Base-by-base conservation (phyloP, 805 yeast genomes). In the Wickerhamiella nectarea region DNA sequence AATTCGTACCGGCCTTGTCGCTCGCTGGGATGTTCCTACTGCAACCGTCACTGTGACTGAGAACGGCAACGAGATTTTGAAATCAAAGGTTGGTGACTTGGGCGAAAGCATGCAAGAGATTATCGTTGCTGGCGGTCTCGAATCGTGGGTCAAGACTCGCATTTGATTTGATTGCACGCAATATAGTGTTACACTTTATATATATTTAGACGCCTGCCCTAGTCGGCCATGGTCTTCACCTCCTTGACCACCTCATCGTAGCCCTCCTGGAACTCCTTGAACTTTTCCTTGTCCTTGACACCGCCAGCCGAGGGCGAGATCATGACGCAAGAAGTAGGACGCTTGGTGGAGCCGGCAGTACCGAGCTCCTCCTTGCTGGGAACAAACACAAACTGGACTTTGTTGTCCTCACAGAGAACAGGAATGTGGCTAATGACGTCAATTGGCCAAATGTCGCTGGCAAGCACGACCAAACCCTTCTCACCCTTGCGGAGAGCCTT, bases 291-390 rank as follows among this genome's bases (percentile, higher is more conserved):
- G 47, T 69, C 72, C 69, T 78, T 80, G 58, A 82, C 74, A 64
- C 76, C 75, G 48, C 87, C 86, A 45, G 94, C 94, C 46, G 95
- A 95, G 56, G 99, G 98, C 44, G 87, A 91, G 55, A 91, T 75
- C 85, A 91, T 84, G 24, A 91, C 95, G 63, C 94, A 87, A 31
- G 96, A 85, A 31, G 99, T 91, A 55, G 98, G 97, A 72, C 99
- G 81, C 72, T 91, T 91, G 46, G 98, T 91, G 49, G 96, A 94
- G 60, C 97, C 97, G 20, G 99, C 98, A 50, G 94, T 82, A 28
- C 99, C 99, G 53, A 91, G 74, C 61, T 91, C 97, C 69, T 91
- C 96, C 68, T 91, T 91, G 41, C 96, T 86, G 57, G 98, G 98
- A 50, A 91, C 76, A 65, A 91, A 91, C 34, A 89, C 74, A 60